Conservation (phyloP, 129 eudicot genomes). For the Flaveria robusta region DNA sequence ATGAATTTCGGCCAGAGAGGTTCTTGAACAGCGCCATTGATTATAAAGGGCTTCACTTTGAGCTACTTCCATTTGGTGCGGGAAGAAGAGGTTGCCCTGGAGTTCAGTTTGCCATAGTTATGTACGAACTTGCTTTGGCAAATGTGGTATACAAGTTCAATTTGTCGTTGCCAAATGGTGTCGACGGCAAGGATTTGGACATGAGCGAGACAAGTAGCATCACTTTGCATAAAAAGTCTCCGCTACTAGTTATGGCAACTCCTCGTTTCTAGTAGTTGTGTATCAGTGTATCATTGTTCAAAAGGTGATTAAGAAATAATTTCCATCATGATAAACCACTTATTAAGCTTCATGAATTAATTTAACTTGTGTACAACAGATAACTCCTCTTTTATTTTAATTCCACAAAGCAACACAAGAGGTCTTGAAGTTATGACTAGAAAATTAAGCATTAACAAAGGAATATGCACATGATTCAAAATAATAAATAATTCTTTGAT, state of each 20-base stretch:
- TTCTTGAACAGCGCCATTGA: constrained; percentile 20
- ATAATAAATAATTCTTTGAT: no score
- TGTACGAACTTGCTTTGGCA: constrained; percentile 56
- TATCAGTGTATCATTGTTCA: no score
- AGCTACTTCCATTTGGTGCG: constrained; percentile 39
- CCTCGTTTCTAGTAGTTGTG: constrained; percentile 5
- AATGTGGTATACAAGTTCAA: constrained; percentile 53
- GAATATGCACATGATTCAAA: no score
- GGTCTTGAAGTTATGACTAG: no score
- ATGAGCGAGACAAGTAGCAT: constrained; percentile 45
- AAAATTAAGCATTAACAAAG: no score
- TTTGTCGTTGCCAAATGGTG: constrained; percentile 48
- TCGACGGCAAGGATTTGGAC: constrained; percentile 42
- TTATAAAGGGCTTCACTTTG: constrained; percentile 38
- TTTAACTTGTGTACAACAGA: no score
- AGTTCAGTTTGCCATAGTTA: constrained; percentile 37
- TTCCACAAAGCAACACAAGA: no score
- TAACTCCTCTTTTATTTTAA: no score
- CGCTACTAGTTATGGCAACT: constrained; percentile 42
- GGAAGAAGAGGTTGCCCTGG: constrained; percentile 68
- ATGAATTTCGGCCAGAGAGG: constrained; percentile 39
- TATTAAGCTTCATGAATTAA: no score
- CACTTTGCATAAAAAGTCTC: constrained; percentile 24
- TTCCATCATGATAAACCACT: no score
- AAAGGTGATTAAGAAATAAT: no score